Conservation (phyloP, 805 yeast genomes). For the Blastobotrys parvus region DNA sequence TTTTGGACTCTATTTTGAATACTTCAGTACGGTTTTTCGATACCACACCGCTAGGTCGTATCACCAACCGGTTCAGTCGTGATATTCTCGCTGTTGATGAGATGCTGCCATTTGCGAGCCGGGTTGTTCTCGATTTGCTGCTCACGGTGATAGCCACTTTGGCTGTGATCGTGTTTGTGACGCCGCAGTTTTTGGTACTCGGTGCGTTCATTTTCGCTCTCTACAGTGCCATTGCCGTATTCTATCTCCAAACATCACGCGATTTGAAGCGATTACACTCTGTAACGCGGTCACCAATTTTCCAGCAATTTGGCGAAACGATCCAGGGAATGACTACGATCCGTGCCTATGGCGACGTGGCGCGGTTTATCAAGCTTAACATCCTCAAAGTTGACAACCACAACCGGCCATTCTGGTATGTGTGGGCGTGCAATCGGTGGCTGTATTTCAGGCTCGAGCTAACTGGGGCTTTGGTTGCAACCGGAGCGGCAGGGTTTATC, state of each 20-base stretch:
- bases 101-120: constrained; percentile 74
- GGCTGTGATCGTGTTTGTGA: constrained; percentile 64
- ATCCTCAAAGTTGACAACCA: constrained; percentile 70
- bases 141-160: constrained; percentile 62
- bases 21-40: constrained; percentile 87
- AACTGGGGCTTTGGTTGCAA: constrained; percentile 72
- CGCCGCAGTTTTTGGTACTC: constrained; percentile 74
- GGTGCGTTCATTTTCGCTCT: constrained; percentile 51
- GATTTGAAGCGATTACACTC: constrained; percentile 88
- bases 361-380: constrained; percentile 73
- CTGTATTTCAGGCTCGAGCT: constrained; percentile 72
- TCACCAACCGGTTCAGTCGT: constrained; percentile 90
- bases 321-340: constrained; percentile 86
- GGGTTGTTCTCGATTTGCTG: constrained; percentile 50
- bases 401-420: constrained; percentile 82
- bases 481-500: constrained; percentile 72
- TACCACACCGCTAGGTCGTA: constrained; percentile 89
- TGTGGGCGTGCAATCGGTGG: constrained; percentile 96
- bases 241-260: constrained; percentile 73
- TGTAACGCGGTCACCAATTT: constrained; percentile 84
- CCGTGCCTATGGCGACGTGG: constrained; percentile 89
- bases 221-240: constrained; percentile 62
- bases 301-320: constrained; percentile 92
- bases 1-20: constrained; percentile 57
- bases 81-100: constrained; percentile 92